phyloP scores from a whole-genome alignment of 306 rosid species.

The Prunus dulcis region DNA sequence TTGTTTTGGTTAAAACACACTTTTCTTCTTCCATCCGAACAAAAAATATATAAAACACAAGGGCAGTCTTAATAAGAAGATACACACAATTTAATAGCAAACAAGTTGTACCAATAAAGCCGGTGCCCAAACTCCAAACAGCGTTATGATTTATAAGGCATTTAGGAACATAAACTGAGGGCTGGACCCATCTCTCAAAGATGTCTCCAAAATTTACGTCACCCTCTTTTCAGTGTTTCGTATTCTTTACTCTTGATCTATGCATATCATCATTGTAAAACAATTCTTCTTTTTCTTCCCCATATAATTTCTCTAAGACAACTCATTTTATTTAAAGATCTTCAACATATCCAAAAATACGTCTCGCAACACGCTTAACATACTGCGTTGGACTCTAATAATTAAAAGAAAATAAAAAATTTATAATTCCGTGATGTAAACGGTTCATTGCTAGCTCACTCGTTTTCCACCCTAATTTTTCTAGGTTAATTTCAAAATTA shows the following conservation, averaged over 20 bases:
- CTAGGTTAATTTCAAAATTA: neutral
- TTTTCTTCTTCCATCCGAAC: no score
- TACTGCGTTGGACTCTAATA: neutral
- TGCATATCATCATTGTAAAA: slow-evolving; percentile 14
- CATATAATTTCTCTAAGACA: neutral
- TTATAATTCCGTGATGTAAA: neutral
- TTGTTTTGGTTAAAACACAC: no score
- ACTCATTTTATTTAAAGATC: neutral
- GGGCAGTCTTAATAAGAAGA: no score
- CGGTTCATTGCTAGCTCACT: neutral
- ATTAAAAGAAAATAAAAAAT: neutral
- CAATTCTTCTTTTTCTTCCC: slow-evolving; percentile 1
- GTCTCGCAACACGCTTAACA: neutral
- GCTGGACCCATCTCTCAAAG: slow-evolving; percentile 51
- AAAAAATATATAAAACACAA: no score
- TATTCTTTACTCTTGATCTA: slow-evolving; percentile 24
- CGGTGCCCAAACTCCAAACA: slow-evolving; percentile 24
- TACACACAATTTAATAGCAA: neutral
- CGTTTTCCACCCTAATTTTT: neutral
- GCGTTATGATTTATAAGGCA: slow-evolving; percentile 21
- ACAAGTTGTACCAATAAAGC: slow-evolving; percentile 17
- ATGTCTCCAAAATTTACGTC: slow-evolving; percentile 45
- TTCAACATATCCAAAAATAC: neutral
- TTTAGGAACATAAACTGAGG: slow-evolving; percentile 31
- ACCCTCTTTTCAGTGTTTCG: slow-evolving; percentile 42